Evolutionary conservation across 768 basidiomycete genomes (phyloP), one percentile per base, ranked within the genome.

Genomic region (Trametes coccinea): DNA sequence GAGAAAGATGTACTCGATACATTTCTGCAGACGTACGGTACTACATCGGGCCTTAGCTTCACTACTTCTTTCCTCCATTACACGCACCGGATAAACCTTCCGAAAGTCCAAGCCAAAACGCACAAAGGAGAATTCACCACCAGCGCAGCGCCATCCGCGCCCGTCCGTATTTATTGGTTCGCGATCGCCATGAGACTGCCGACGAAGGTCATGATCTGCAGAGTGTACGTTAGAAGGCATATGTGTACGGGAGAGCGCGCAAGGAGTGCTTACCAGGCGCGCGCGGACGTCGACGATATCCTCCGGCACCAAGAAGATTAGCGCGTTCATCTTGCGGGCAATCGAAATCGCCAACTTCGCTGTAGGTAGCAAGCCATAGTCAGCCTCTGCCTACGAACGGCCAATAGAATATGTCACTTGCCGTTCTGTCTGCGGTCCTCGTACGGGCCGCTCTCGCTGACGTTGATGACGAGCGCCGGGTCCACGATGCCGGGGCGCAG

Each of bases 261-360:
- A 30, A 29, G 59, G 31, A 39, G 33, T 17, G 80, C 90, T 43
- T 72, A 96, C 94, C 73, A 97, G 80, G 60, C 93, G 86, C 34
- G 94, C 86, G 45, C 96, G 87, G 62, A 98, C 84, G 73, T 98
- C 95, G 39, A 98, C 94, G 67, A 98, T 95, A 75, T 95, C 95
- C 71, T 98, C 96, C 0, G 96, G 95, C 0, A 98, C 96, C 60
- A 98, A 77, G 83, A 98, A 98, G 69, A 98, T 98, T 67, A 97
- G 75, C 4, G 93, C 92, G 56, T 93, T 92, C 88, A 95, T 89
- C 83, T 98, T 98, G 70, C 96, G 83, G n/a, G 96, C 95, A 67
- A 98, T 98, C 2, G 96, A 98, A 68, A 98, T 98, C 7, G 94
- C 96, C 65, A 98, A 76, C 84, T 98, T 98, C 14, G 95, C 95